A percentile compares a stretch with the other conserved stretches of the same genome.
These are phyloP conservation scores for Cystobasidium pallidum DNA, from an alignment of 1,284 basidiomycete genomes.

Conservation along the genomic window DNA sequence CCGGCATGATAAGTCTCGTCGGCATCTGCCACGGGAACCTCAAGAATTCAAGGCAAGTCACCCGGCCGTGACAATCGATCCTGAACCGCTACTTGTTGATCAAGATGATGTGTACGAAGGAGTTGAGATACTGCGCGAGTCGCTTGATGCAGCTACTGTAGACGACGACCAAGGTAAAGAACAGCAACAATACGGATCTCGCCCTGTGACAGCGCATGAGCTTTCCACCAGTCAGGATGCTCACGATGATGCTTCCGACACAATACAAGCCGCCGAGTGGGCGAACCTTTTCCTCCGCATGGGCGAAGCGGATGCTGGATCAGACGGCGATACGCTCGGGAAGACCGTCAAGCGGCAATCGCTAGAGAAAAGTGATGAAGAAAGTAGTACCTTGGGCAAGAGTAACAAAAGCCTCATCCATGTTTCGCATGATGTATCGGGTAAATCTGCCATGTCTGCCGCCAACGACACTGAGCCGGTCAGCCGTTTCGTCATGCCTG, in stretches of 20 bases:
- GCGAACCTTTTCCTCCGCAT: slow-evolving; percentile 23
- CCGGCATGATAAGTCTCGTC: not conserved
- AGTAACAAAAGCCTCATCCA: not conserved
- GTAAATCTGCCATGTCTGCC: not conserved
- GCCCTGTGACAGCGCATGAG: not conserved
- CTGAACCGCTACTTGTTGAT: slow-evolving; percentile 3
- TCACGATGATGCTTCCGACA: slow-evolving; percentile 12
- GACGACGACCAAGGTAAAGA: slow-evolving; percentile 9
- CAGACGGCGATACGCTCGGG: slow-evolving; percentile 12
- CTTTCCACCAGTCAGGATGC: slow-evolving; percentile 2
- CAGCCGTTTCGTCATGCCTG: slow-evolving; percentile 11
- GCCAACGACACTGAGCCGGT: not conserved
- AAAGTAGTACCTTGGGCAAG: slow-evolving; percentile 40
- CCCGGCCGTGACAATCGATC: not conserved
- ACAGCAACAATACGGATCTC: slow-evolving; percentile 6
- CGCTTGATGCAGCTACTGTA: slow-evolving; percentile 38
- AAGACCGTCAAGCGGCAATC: slow-evolving; percentile 13
- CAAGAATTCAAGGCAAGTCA: slow-evolving; percentile 9
- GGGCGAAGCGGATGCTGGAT: not conserved
- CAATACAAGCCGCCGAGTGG: slow-evolving; percentile 36
- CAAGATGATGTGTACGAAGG: slow-evolving; percentile 37
- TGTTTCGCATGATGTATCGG: not conserved
- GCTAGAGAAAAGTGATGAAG: slow-evolving; percentile 27
- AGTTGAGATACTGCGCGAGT: slow-evolving; percentile 33
- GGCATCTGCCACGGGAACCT: slow-evolving; percentile 2